These are phyloP conservation scores for Kluyveromyces marxianus DNA, from an alignment of 1,139 yeast species.

Conservation along the genomic window DNA sequence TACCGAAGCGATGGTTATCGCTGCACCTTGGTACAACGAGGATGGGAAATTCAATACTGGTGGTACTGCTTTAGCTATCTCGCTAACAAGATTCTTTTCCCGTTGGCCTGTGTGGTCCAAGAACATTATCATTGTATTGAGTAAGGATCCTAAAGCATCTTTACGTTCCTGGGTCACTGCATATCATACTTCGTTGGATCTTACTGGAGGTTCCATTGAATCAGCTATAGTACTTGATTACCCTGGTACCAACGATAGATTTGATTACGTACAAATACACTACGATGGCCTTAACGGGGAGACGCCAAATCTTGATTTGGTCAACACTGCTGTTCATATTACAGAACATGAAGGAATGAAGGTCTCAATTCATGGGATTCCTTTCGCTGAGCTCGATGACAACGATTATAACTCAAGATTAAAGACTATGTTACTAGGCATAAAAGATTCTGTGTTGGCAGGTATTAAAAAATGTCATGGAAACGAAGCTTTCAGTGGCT, in stretches of 20 bases:
- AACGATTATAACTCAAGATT: slow-evolving; percentile 49
- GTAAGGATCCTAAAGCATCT: slow-evolving; percentile 62
- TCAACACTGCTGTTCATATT: slow-evolving; percentile 70
- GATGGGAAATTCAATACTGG: slow-evolving; percentile 61
- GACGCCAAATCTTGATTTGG: slow-evolving; percentile 83
- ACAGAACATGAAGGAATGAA: slow-evolving; percentile 69
- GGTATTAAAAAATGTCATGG: slow-evolving; percentile 61
- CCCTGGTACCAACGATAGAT: slow-evolving; percentile 56
- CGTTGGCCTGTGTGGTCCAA: slow-evolving; percentile 94
- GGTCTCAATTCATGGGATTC: slow-evolving; percentile 58
- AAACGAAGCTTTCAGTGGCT: slow-evolving; percentile 88
- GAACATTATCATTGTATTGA: slow-evolving; percentile 79
- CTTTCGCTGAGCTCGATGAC: slow-evolving; percentile 38
- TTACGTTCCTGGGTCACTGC: slow-evolving; percentile 90
- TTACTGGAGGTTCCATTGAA: slow-evolving; percentile 93
- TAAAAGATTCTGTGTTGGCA: slow-evolving; percentile 58
- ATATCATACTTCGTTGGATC: slow-evolving; percentile 76
- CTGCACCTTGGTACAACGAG: slow-evolving; percentile 76
- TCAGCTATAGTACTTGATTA: slow-evolving; percentile 85
- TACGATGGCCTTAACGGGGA: slow-evolving; percentile 95
- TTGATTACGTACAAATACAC: slow-evolving; percentile 65
- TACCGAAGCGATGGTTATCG: slow-evolving; percentile 88
- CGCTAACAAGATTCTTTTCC: slow-evolving; percentile 71
- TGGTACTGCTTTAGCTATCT: slow-evolving; percentile 66
- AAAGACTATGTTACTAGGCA: slow-evolving; percentile 54